Base-by-base conservation (phyloP, 495 filamentous ascomycete genomes). In the Schizothecium vesticola region DNA sequence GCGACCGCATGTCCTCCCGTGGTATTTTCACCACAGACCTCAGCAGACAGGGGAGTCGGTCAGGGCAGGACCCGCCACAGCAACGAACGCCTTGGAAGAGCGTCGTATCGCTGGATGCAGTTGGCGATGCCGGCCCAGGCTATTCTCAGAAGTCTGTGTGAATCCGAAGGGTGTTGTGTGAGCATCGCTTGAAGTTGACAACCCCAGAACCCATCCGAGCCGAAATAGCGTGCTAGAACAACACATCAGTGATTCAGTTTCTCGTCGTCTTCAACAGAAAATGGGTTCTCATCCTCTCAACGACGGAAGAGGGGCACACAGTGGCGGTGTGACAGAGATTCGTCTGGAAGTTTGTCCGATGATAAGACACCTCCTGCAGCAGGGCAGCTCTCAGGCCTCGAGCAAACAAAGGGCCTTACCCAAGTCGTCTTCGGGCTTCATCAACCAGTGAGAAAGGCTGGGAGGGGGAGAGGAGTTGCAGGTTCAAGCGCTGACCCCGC, bases 81-180 rank as follows among this genome's bases (percentile, higher is more conserved):
- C 69, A 73, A 31, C 66, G 69, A 57, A 66, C 58, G 68, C 66
- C 71, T 73, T 70, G 68, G 71, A 70, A 70, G 33, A 73, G 60
- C 65, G 68, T 73, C 59, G 67, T 43, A 71, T 67, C 56, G 62
- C 60, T 59, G 61, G 29, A 43, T 16, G 58, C 59, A 7, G 28
- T 29, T 63, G 22, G 64, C 59, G 61, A 69, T 67, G 43, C 13
- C 29, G 11, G 31, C 11, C 9, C 43, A 57, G 63, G 25, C 66
- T 29, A 31, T 65, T 56, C 57, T 61, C 64, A 56, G 43, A 67
- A 64, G 9, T 51, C 61, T 24, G n/a, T 22, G 3, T 7, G 61
- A 59, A 26, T 23, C n/a, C 10, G 10, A 16, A 21, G 1, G 19
- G 21, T 3, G 31, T 23, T 29, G 61, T 36, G 61, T n/a, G 43